Base-by-base conservation (phyloP, 2,329 filamentous ascomycete genomes). In the Meredithiella fracta region DNA sequence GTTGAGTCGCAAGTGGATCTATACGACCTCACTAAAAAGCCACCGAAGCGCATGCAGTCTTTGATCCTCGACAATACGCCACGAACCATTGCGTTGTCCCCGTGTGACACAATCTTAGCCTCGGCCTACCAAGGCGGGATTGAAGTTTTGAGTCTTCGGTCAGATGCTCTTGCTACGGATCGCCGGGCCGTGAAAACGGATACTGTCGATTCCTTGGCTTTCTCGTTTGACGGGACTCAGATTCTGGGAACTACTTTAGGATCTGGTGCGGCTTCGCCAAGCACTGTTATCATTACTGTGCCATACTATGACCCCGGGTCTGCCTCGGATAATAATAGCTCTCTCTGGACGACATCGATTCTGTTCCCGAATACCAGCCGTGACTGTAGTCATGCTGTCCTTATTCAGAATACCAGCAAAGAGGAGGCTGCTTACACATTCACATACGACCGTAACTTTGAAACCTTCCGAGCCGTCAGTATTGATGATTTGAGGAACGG, bases 51-150 rank as follows among this genome's bases (percentile, higher is more conserved):
- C 60, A 78, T 78, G n/a, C 82, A 84, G 64, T 84, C 84, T 31
- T 76, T 95, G 57, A 77, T 85, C 49, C 73, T 95, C 59, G 85
- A 91, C 63, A 83, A 92, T 66, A 78, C 80, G 56, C 86, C 89
- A 7, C 79, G 82, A 55, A 81, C 86, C 14, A 84, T 95, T 61
- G 82, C 85, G 15, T 70, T 95, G 29, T 91, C 88, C 0, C 86
- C 88, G 1, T 86, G 84, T 60, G 87, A 86, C 23, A 81, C 83
- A 47, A 85, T 95, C 14, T 70, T 95, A 49, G 89, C 89, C 23
- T 84, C 87, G 15, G 88, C 88, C 6, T 94, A 90, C 67, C 82
- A 88, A 64, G 85, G 86, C 56, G 86, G 86, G n/a, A 90, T 95
- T 60, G 89, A 95, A 66, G 85, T 95, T 0, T 82, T 86, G 26